Base-by-base conservation (phyloP, 768 basidiomycete genomes). In the Udeniomyces megalosporus region DNA sequence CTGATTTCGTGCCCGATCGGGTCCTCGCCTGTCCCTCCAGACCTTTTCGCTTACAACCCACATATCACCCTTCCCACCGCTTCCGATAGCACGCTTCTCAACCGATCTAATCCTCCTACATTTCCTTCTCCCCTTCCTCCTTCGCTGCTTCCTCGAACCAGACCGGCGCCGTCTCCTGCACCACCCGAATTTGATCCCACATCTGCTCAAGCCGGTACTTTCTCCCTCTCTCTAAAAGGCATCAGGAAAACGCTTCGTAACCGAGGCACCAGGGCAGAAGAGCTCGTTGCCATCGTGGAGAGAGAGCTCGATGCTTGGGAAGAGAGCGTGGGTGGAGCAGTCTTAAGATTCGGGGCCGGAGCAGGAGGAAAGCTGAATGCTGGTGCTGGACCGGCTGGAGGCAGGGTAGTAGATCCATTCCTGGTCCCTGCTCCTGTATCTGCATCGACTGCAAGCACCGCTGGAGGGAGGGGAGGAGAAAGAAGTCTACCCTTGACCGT, bases 61-160 rank as follows among this genome's bases (percentile, higher is more conserved):
- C 58, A 65, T 22, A 44, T 54, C 20, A 35, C 38, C 32, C 58
- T 45, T 7, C 63, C 63, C 15, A 55, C 52, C 20, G 42, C 45
- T 2, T 49, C 44, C 10, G 63, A 65, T 6, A n/a, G 59, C 42
- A 32, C 63, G 11, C 52, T 49, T 24, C 51, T 54, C 35, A 51
- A 34, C 20, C 35, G 29, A 3, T 28, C 50, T 4, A 32, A 51
- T 2, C 51, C 58, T n/a, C 58, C 63, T 4, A 65, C 53, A 1
- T 59, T 59, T 51, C 63, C 58, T 14, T 52, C 46, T 2, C 63
- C 58, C 7, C 49, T 65, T 6, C 62, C 62, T 0, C 34, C 62
- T 31, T 47, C 45, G 22, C 62, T 63, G 20, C 62, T 63, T 8
- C 63, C 63, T 26, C 63, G 63, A 24, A 59, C 63, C 8, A 51